These are phyloP conservation scores for Aspergillus pseudotamarii DNA, from an alignment of 2,329 filamentous ascomycete genomes.

Conservation along the genomic window DNA sequence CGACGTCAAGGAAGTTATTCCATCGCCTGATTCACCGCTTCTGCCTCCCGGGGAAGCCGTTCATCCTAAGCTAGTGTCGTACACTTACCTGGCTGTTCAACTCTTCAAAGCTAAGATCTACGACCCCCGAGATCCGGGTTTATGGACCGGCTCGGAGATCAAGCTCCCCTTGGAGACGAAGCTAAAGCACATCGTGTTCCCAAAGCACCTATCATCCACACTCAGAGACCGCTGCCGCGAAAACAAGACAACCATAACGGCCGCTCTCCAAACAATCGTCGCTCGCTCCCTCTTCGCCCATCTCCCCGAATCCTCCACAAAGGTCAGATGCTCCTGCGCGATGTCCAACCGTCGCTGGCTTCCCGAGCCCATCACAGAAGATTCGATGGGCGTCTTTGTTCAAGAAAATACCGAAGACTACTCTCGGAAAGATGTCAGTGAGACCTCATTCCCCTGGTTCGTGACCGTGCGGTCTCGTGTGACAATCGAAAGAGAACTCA, in stretches of 20 bases:
- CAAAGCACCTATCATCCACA: conserved; percentile 29
- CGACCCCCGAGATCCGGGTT: conserved; percentile 29
- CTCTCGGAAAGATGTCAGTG: conserved; percentile 21
- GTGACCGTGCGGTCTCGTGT: conserved; percentile 34
- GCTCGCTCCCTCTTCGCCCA: conserved; percentile 42
- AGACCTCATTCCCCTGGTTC: conserved; percentile 34
- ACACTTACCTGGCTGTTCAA: conserved; percentile 36
- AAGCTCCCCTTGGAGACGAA: conserved; percentile 26
- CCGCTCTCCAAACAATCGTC: conserved; percentile 42
- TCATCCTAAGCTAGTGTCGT: conserved; percentile 43
- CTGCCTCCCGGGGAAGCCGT: conserved; percentile 46
- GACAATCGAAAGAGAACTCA: conserved; percentile 32
- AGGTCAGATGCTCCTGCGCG: conserved; percentile 35
- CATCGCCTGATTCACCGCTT: conserved; percentile 33
- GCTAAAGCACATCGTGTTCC: conserved; percentile 36
- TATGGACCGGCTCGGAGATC: conserved; percentile 41
- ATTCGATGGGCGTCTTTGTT: conserved; percentile 43
- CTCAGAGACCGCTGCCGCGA: conserved; percentile 38
- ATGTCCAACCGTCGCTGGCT: conserved; percentile 45
- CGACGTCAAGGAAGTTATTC: conserved; percentile 25
- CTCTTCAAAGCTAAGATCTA: conserved; percentile 39
- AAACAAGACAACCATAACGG: conserved; percentile 46
- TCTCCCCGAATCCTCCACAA: conserved; percentile 32
- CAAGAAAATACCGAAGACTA: conserved; percentile 38
- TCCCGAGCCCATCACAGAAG: conserved; percentile 34